These are phyloP conservation scores for Pichia sp. DNA, from an alignment of 1,139 yeast genomes.

Conservation along the genomic window DNA sequence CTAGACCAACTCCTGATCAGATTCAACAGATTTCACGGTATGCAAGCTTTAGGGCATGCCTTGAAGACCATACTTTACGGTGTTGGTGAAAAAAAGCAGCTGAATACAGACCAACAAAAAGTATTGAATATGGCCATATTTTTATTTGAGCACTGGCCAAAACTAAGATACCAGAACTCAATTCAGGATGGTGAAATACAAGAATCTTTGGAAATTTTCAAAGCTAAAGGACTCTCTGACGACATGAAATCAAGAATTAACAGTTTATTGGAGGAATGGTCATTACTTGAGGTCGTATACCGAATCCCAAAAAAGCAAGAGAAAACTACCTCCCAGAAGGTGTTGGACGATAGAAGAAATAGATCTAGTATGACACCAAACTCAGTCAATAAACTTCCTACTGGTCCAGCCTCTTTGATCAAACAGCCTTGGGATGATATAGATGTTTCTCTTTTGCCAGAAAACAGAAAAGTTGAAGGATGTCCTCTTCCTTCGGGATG, in stretches of 20 bases:
- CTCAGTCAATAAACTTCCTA: slow-evolving; percentile 14
- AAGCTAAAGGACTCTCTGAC: slow-evolving; percentile 30
- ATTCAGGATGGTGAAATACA: slow-evolving; percentile 79
- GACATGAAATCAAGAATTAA: slow-evolving; percentile 40
- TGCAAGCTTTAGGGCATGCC: slow-evolving; percentile 67
- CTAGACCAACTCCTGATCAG: slow-evolving; percentile 54
- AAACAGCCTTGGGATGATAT: slow-evolving; percentile 21
- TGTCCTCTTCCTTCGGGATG: slow-evolving; percentile 48
- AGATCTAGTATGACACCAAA: slow-evolving; percentile 22
- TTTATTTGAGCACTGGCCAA: slow-evolving; percentile 72
- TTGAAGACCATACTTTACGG: slow-evolving; percentile 39
- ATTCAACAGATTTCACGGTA: slow-evolving; percentile 80
- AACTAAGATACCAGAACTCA: slow-evolving; percentile 67
- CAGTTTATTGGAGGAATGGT: slow-evolving; percentile 64
- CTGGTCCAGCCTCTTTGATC: slow-evolving; percentile 14
- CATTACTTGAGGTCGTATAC: slow-evolving; percentile 71
- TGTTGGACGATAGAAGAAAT: slow-evolving; percentile 37
- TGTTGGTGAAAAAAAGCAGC: slow-evolving; percentile 25
- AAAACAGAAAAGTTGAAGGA: slow-evolving; percentile 27
- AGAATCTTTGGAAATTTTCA: slow-evolving; percentile 41
- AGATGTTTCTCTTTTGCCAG: slow-evolving; percentile 18
- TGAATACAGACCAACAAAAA: slow-evolving; percentile 33
- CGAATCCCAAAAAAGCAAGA: slow-evolving; percentile 60
- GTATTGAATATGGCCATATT: slow-evolving; percentile 47
- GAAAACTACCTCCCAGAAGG: slow-evolving; percentile 6